A percentile compares a stretch with the other conserved stretches of the same genome.
Conservation (phyloP, 2,329 filamentous ascomycete genomes). For the Elsinoe batatas region DNA sequence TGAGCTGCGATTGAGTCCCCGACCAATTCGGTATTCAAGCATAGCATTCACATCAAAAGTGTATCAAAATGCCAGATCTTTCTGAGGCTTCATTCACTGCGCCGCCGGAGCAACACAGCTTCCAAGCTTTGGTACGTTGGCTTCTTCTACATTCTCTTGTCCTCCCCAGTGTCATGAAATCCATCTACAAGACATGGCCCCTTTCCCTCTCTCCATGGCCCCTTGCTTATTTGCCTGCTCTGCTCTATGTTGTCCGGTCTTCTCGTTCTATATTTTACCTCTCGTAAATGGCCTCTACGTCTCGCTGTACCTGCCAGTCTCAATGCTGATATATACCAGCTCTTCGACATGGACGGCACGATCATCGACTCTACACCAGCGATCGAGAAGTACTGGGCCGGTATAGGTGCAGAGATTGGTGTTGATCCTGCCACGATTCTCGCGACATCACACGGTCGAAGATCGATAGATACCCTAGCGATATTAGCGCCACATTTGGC, state of each 20-base stretch:
- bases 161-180: too few relatives aligned
- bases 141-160: too few relatives aligned
- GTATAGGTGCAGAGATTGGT: slow-evolving; percentile 70
- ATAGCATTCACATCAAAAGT: slow-evolving; percentile 11
- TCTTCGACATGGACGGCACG: slow-evolving; percentile 74
- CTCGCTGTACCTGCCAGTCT: too few relatives aligned
- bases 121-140: slow-evolving; percentile 32
- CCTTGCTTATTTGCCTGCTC: too few relatives aligned
- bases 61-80: slow-evolving; percentile 19
- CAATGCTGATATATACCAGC: slow-evolving; percentile 22
- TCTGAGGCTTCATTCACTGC: slow-evolving; percentile 32
- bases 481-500: slow-evolving; percentile 75
- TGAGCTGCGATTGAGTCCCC: too few relatives aligned
- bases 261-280: slow-evolving; percentile 6
- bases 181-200: too few relatives aligned
- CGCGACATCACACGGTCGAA: slow-evolving; percentile 79
- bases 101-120: slow-evolving; percentile 31
- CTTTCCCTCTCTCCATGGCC: too few relatives aligned
- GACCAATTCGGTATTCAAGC: too few relatives aligned
- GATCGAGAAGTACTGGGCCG: slow-evolving; percentile 67
- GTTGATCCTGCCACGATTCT: slow-evolving; percentile 78
- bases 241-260: too few relatives aligned
- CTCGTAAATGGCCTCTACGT: too few relatives aligned
- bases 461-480: slow-evolving; percentile 77
- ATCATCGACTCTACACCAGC: slow-evolving; percentile 74